Base-by-base conservation (phyloP, 345 rosid species). In the Zanthoxylum bungeanum region DNA sequence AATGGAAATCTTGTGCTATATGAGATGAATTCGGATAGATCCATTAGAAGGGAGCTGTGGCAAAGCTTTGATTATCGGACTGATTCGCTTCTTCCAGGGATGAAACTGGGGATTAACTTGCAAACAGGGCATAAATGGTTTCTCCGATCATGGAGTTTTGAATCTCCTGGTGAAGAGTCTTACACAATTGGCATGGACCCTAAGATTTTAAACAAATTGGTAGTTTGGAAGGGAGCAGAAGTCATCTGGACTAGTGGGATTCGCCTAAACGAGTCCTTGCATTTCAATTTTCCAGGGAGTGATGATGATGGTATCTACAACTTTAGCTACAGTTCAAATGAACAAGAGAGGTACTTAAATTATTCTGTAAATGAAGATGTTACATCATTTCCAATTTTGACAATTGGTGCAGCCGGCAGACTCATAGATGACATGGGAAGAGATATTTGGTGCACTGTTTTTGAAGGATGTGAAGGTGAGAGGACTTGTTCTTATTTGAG, bases 81-180 rank as follows among this genome's bases (percentile, higher is more conserved):
- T 19, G 8, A 47, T 31, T 55, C 73, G 0, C 68, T 73, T 69
- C 57, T 73, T 3, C 84, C 88, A 7, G 85, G 85, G 17, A 82
- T 82, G 88, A 85, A 85, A 74, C 53, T 80, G 0, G 86, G 86
- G 56, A 66, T 76, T 22, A 65, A 74, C 62, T 55, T 57, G 31
- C 70, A 74, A 70, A 85, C 75, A 0, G 83, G 78, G 52, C 74
- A 70, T 30, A 30, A 9, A n/a, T 73, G 79, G 84, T 78, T 72
- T 11, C 59, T 77, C 4, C 80, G 56, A n/a, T 82, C 86, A 53
- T 80, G 81, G 74, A 62, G 22, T 49, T 51, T 60, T n/a, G 12
- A 7, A 11, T 34, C 65, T 9, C 75, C 79, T 34, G 77, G 62
- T 28, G 28, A 50, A 66, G 81, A 83, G 3, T 69, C 79, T 27